Evolutionary conservation across 371 early-diverging fungal species (phyloP).

Genomic region (Capniomyces stellatus): DNA sequence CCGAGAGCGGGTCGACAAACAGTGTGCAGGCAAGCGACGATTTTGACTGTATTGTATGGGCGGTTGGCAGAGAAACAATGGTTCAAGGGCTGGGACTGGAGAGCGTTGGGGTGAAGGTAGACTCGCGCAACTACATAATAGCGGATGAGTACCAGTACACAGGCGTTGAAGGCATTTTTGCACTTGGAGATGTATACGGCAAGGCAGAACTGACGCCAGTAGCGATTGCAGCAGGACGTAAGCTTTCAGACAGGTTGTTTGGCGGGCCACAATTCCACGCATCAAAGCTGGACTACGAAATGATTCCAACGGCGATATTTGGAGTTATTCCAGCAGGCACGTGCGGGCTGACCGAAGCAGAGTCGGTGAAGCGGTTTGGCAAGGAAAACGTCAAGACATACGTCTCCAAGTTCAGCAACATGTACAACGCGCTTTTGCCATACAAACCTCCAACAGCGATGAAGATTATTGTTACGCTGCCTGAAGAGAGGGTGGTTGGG

Average conservation of each 20-base stretch:
- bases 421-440: slow-evolving; percentile 75
- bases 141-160: slow-evolving; percentile 84
- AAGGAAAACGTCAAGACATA: slow-evolving; percentile 68
- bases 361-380: slow-evolving; percentile 59
- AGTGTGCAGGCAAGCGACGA: slow-evolving; percentile 14
- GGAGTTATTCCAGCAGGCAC: slow-evolving; percentile 81
- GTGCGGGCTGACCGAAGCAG: slow-evolving; percentile 71
- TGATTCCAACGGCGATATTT: slow-evolving; percentile 93
- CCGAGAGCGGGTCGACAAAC: neutral
- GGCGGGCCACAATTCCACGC: slow-evolving; percentile 45
- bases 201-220: slow-evolving; percentile 85
- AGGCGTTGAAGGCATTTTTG: slow-evolving; percentile 41
- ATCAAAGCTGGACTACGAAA: slow-evolving; percentile 71
- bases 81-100: slow-evolving; percentile 46
- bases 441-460: slow-evolving; percentile 77
- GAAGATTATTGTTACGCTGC: slow-evolving; percentile 70
- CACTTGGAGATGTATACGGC: slow-evolving; percentile 92
- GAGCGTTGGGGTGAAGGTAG: slow-evolving; percentile 38
- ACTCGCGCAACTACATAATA: slow-evolving; percentile 44
- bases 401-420: slow-evolving; percentile 68
- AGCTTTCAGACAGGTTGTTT: slow-evolving; percentile 81
- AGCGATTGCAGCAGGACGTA: slow-evolving; percentile 90
- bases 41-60: slow-evolving; percentile 61
- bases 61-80: slow-evolving; percentile 75
- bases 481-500: slow-evolving; percentile 89